Base-by-base conservation (phyloP, 148 eudicot species). In the Rhododendron molle region DNA sequence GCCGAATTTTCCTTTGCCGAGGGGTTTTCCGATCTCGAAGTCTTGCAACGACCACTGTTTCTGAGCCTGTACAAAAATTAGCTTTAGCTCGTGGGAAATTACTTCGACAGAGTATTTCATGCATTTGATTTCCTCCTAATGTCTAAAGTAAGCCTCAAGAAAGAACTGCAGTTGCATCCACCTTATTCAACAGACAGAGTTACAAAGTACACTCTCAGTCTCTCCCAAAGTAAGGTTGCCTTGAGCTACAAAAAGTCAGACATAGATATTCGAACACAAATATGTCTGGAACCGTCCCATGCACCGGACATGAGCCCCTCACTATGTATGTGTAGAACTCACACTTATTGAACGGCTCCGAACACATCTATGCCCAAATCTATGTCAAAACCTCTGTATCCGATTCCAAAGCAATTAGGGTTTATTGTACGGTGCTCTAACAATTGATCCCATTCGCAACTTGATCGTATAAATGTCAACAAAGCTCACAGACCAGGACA, bases 1-100 rank as follows among this genome's bases (percentile, higher is more conserved):
- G 83, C 99, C 99, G 88, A 96, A 96, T 87, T 95, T 96, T 30
- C 99, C 99, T 85, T 90, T 95, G 60, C 98, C 98, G 14, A 96
- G 90, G 65, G 98, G 97, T 87, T 92, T 95, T 30, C 96, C 99
- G 91, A 96, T 92, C 83, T 95, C 99, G 92, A 96, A 93, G 87
- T 95, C 95, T 36, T 89, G 47, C 12, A 96, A 7, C 0, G 98
- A 93, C 97, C 97, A 95, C 50, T 91, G 90, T 73, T 87, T 89
- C 90, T 86, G 73, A 34, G 83, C 47, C 28, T 38, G 86, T 5
- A 34, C 21, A 9, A 14, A 30, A 15, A 30, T 28, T 30, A n/a
- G 76, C 76, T 71, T 71, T 73, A 73, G 15, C 77, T 73, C 10
- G 9, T 30, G 23, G 36, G 38, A 71, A 32, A 30, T 14, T 23